Percentiles rank a stretch among this genome's conserved stretches.
phyloP scores from a whole-genome alignment of 2,329 filamentous ascomycete species.

The Pestalotiopsis sp. region DNA sequence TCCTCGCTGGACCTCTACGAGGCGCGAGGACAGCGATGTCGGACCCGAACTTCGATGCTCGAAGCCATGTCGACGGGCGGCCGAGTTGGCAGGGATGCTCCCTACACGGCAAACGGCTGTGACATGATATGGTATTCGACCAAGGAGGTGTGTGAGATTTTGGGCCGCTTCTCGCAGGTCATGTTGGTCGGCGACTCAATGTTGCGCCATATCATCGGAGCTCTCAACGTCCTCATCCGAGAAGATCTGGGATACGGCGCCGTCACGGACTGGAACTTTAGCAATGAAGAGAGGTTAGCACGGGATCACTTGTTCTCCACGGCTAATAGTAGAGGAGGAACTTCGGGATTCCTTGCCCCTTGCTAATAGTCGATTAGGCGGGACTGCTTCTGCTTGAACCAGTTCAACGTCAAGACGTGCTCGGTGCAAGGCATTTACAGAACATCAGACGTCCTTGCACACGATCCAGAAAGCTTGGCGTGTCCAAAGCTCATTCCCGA shows the following conservation, averaged over 20 bases:
- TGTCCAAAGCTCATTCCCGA: slow-evolving; percentile 35
- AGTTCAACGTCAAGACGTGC: slow-evolving; percentile 49
- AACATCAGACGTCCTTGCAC: slow-evolving; percentile 41
- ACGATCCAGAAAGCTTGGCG: slow-evolving; percentile 41
- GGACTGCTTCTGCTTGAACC: slow-evolving; percentile 48
- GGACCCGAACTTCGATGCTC: slow-evolving; percentile 35
- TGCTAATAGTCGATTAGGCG: slow-evolving; percentile 25
- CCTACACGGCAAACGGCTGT: slow-evolving; percentile 43
- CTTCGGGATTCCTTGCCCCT: slow-evolving; percentile 12
- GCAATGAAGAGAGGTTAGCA: slow-evolving; percentile 38
- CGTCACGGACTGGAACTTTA: slow-evolving; percentile 50
- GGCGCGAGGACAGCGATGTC: slow-evolving; percentile 33
- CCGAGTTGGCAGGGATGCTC: slow-evolving; percentile 43
- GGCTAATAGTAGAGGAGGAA: background rate
- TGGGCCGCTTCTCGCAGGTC: slow-evolving; percentile 45
- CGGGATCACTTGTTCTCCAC: background rate
- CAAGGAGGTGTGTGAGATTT: slow-evolving; percentile 43
- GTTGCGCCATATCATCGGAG: slow-evolving; percentile 47
- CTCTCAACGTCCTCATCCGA: slow-evolving; percentile 44
- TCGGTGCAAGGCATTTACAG: slow-evolving; percentile 49
- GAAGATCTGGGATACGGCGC: slow-evolving; percentile 48
- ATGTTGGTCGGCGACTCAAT: slow-evolving; percentile 49
- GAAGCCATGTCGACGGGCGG: slow-evolving; percentile 43
- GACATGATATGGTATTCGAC: slow-evolving; percentile 49
- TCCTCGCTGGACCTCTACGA: slow-evolving; percentile 44